Evolutionary conservation across 495 filamentous ascomycete species (phyloP), one percentile per base, ranked within the genome.

Genomic region (Trichoderma virens): DNA sequence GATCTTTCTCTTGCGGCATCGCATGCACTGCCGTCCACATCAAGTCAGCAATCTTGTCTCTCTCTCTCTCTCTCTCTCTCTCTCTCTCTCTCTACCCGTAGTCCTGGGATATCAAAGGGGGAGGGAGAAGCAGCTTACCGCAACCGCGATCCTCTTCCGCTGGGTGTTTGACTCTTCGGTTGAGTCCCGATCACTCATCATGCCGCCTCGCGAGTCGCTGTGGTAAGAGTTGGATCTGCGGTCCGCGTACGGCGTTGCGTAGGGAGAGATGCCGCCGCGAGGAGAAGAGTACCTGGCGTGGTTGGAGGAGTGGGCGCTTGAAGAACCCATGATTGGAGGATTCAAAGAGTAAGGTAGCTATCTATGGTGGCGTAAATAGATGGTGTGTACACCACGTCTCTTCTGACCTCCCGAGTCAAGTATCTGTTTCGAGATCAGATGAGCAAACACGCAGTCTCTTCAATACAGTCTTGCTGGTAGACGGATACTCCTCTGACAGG

Each of bases 1-100:
- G 70, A 98, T 98, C 79, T 98, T 98, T 62, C 94, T 83, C 73
- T 92, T 92, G 60, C 94, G 87, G 72, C 94, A 98, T 65, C 94
- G 86, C 32, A 83, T 84, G 75, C 94, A 98, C 94, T 98, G 66
- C 66, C 45, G 11, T 41, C 65, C 38, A 65, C n/a, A 2, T 20
- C 18, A 5, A 64, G 51, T 66, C n/a, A 70, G 69, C 65, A 67
- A 47, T 30, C n/a, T n/a, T 38, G 23, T 1, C 1, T 18, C 56
- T 14, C 23, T n/a, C 59, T 35, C 59, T 5, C 23, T 38, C 1
- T 28, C n/a, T 38, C n/a, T 11, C 20, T 13, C 60, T 9, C 23
- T 13, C 61, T 27, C 45, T 4, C 30, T 35, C 0, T 38, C n/a
- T 38, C n/a, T 35, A 35, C n/a, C n/a, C n/a, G n/a, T n/a, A 27